Evolutionary conservation across 2,329 filamentous ascomycete genomes (phyloP).

Genomic region (Pseudocercospora eumusae): DNA sequence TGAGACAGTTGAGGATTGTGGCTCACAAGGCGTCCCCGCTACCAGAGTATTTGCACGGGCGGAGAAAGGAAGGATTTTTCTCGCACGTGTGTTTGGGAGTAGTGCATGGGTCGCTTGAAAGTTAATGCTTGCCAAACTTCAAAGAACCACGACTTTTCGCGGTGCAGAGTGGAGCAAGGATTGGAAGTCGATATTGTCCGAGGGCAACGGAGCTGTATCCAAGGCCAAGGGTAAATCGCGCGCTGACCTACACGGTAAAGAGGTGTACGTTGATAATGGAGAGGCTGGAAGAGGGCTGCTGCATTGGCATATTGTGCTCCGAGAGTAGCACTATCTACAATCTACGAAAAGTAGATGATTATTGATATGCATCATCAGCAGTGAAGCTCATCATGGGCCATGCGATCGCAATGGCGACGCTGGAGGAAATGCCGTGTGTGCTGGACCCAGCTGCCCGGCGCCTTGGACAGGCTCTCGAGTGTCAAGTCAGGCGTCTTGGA

Average conservation of each 20-base stretch:
- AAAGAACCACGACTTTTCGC: slow-evolving; percentile 3
- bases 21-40: not conserved
- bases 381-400: too few species aligned
- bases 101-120: not conserved
- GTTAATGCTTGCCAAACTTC: not conserved
- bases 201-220: not conserved
- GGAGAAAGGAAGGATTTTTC: not conserved
- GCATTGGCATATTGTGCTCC: too few species aligned
- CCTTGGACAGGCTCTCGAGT: not conserved
- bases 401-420: too few species aligned
- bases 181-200: slow-evolving; percentile 3
- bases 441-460: slow-evolving; percentile 1
- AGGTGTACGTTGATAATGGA: too few species aligned
- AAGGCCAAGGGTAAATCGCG: not conserved
- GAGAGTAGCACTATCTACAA: not conserved
- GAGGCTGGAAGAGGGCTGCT: not conserved
- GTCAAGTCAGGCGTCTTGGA: not conserved
- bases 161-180: not conserved
- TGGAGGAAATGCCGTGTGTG: not conserved
- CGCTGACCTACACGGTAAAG: too few species aligned
- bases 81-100: not conserved
- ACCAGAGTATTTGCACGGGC: not conserved
- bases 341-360: too few species aligned
- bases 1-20: slow-evolving; percentile 1
- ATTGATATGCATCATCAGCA: too few species aligned